Base-by-base conservation (phyloP, 352 stramenopile genomes). In the Elongisporangium prolatum region DNA sequence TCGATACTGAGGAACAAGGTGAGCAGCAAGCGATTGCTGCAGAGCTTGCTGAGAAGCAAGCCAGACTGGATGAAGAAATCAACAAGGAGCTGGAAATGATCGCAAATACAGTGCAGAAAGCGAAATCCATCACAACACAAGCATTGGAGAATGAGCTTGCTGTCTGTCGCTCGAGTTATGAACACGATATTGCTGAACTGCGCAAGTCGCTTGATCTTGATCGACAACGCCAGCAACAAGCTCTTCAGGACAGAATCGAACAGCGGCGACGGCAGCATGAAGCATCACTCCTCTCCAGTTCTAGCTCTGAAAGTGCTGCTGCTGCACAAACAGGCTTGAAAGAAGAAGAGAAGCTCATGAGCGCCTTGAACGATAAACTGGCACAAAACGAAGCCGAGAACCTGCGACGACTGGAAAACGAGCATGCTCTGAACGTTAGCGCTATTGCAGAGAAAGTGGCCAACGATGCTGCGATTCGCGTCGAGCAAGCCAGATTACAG, bases 201-300 rank as follows among this genome's bases (percentile, higher is more conserved):
- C 49, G 56, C 0, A 53, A 70, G 0, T 13, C 58, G 2, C 54
- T 75, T 4, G 60, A 69, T 25, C 49, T 63, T 11, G 70, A 82
- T 20, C 65, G 72, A 4, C 60, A 60, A 2, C 67, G 65, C 4
- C 68, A 79, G 37, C 61, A 77, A 24, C 59, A 66, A 13, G 25
- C 61, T n/a, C 60, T 82, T 0, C 50, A 57, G 11, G 56, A 78
- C 4, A 56, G 72, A 5, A 64, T 75, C 16, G 50, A 50, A 5
- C 63, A 71, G 55, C 62, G 70, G 0, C 60, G 68, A 57, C 44
- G 57, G 54, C 47, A 20, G n/a, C 22, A 57, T 16, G 21, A 17
- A 20, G 28, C 40, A 8, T 22, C 40, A 6, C 28, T 40, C 28
- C 28, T 13, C 4, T 8, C 28, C 9, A 9, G 14, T 40, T 13